Conservation (phyloP, 2,329 filamentous ascomycete genomes). For the Ascosphaera apis region DNA sequence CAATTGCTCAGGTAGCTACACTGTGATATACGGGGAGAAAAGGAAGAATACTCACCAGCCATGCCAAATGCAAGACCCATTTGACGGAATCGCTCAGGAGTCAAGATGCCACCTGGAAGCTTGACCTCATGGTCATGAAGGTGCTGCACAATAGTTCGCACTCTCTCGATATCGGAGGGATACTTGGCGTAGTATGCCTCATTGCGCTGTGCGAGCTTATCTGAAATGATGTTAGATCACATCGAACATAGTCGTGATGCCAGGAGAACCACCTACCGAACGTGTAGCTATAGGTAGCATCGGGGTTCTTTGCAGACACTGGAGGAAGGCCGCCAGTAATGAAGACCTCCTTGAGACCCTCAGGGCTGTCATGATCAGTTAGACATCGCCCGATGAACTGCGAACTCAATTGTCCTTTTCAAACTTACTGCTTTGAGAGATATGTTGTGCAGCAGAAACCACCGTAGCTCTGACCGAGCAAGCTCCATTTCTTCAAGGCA, state of each 20-base stretch:
- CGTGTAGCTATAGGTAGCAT: conserved; percentile 51
- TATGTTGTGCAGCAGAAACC: conserved; percentile 73
- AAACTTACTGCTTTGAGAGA: conserved; percentile 44
- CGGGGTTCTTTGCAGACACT: conserved; percentile 38
- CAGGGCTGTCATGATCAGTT: conserved; percentile 25
- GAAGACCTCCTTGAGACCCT: conserved; percentile 62
- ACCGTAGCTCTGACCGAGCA: conserved; percentile 80
- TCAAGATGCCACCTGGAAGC: conserved; percentile 49
- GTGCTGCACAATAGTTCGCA: conserved; percentile 42
- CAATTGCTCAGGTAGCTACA: conserved; percentile 6
- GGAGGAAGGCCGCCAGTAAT: conserved; percentile 67
- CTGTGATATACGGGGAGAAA: not conserved
- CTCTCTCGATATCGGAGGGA: conserved; percentile 48
- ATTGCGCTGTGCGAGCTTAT: conserved; percentile 49
- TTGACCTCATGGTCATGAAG: conserved; percentile 39
- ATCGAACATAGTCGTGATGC: not conserved
- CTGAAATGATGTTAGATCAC: conserved; percentile 10
- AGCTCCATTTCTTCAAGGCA: conserved; percentile 55
- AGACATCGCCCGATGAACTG: not conserved
- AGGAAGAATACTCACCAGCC: conserved; percentile 29
- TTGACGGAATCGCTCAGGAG: conserved; percentile 50
- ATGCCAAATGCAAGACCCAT: conserved; percentile 57
- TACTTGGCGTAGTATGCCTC: conserved; percentile 63
- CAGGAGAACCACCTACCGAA: conserved; percentile 23
- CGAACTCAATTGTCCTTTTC: no score